Base-by-base conservation (phyloP, 2,329 filamentous ascomycete genomes). In the Paraphaeosphaeria sporulosa region DNA sequence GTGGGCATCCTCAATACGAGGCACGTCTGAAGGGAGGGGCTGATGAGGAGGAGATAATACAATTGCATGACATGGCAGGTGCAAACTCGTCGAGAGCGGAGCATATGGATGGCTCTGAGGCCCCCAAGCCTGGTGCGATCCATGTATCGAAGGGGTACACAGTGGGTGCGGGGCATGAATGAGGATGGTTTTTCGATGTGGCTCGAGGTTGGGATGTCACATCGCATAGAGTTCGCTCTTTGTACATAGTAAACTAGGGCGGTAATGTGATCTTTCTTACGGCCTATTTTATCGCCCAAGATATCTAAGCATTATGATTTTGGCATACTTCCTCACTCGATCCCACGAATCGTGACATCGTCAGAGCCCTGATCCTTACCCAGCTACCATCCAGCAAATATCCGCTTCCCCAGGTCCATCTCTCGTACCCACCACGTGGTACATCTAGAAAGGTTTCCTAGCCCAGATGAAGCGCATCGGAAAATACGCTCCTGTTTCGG, bases 391-490 rank as follows among this genome's bases (percentile, higher is more conserved):
- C 17, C 17, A n/a, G 23, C 42, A 12, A 21, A 23, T 44, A 12
- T 19, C 8, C 19, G 19, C 19, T 44, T 23, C 42, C 10, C 42
- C 7, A 9, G 7, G 19, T 44, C 19, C 42, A 9, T n/a, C 7
- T 4, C 15, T 40, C 19, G 8, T 44, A 21, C 17, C 13, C 44
- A 30, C 6, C 3, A 32, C 15, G 47, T 27, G 25, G 34, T 19
- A 27, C 10, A 4, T 19, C n/a, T 23, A 55, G 17, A 47, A 19
- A 15, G 57, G 57, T 27, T 47, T 59, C 47, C 44, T 55, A 13
- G 51, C 51, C 57, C 57, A 59, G 25, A 59, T 59, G 23, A 59
- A 59, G 23, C 57, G 57, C 57, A 59, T 59, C 4, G 57, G 57
- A 51, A 59, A 59, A 30, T 50, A 56, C 17, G 51, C 51, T 42